A percentile compares a stretch with the other conserved stretches of the same genome.
These are phyloP conservation scores for Aspergillus floridensis DNA, from an alignment of 2,329 filamentous ascomycete genomes.

Conservation along the genomic window DNA sequence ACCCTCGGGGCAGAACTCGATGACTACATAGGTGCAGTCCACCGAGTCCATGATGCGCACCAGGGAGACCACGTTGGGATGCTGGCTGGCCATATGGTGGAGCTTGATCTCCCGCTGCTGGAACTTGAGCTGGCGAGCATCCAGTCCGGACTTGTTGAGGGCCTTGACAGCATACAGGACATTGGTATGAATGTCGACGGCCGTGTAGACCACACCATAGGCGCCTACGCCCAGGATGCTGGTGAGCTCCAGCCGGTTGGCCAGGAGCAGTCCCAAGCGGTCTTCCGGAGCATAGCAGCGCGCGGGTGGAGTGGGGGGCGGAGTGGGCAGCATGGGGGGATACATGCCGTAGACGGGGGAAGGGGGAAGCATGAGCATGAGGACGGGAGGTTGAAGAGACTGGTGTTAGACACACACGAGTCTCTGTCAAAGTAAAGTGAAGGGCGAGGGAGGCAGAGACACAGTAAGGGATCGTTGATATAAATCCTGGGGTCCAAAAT, in stretches of 20 bases:
- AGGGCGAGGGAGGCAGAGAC: constrained; percentile 7
- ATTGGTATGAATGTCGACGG: constrained; percentile 77
- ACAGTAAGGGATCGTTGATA: constrained; percentile 9
- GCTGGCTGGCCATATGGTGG: constrained; percentile 82
- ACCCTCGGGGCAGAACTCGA: constrained; percentile 96
- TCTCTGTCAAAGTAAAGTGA: constrained; percentile 8
- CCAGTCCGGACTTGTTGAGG: constrained; percentile 88
- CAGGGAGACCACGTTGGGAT: constrained; percentile 91
- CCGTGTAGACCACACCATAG: constrained; percentile 93
- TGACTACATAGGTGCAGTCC: constrained; percentile 92
- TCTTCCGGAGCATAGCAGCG: constrained; percentile 71
- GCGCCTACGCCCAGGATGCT: constrained; percentile 88
- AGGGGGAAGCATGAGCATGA: constrained; percentile 20
- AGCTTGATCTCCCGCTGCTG: constrained; percentile 90
- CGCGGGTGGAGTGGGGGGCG: constrained; percentile 44
- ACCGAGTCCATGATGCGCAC: constrained; percentile 86
- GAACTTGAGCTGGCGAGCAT: constrained; percentile 81
- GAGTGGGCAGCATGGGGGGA: constrained; percentile 47
- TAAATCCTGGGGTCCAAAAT: constrained; percentile 18
- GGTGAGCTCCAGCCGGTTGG: constrained; percentile 77
- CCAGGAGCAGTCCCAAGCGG: constrained; percentile 78
- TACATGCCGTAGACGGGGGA: constrained; percentile 35
- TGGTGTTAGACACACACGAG: background rate
- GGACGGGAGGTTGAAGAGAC: background rate
- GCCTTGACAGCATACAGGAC: constrained; percentile 93